Conservation (phyloP, 352 stramenopile species). For the Poterioochromonas sp. region DNA sequence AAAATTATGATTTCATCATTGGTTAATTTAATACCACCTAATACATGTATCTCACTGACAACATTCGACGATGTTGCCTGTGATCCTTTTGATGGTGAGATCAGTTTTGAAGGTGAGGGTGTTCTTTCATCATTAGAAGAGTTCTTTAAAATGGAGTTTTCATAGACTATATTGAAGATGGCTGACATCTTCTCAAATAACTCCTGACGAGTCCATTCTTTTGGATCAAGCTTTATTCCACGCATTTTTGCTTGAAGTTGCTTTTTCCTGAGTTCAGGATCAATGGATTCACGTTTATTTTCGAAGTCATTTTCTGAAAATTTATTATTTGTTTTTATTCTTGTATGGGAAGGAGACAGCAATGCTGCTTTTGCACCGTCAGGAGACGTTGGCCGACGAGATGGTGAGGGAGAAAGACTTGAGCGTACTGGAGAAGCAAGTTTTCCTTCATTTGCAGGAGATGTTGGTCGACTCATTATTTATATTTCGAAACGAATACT, state of each 20-base stretch:
- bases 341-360: too few relatives aligned
- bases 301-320: not conserved
- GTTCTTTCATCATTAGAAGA: not conserved
- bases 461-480: too few relatives aligned
- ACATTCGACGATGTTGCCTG: too few relatives aligned
- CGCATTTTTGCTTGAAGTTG: not conserved
- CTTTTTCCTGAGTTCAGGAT: not conserved
- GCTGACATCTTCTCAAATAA: not conserved
- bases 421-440: too few relatives aligned
- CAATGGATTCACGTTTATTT: not conserved
- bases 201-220: not conserved
- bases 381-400: too few relatives aligned
- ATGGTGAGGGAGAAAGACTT: too few relatives aligned
- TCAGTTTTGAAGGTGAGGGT: too few relatives aligned
- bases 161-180: not conserved
- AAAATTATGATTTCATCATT: not conserved
- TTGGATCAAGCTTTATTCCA: not conserved
- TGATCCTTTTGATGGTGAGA: too few relatives aligned
- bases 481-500: too few relatives aligned
- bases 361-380: too few relatives aligned
- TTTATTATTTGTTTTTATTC: not conserved
- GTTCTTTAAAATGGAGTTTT: too few relatives aligned
- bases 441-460: too few relatives aligned
- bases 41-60: not conserved
- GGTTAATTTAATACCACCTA: not conserved